phyloP scores from a whole-genome alignment of 2,329 filamentous ascomycete genomes.

The Calonectria honghensis region DNA sequence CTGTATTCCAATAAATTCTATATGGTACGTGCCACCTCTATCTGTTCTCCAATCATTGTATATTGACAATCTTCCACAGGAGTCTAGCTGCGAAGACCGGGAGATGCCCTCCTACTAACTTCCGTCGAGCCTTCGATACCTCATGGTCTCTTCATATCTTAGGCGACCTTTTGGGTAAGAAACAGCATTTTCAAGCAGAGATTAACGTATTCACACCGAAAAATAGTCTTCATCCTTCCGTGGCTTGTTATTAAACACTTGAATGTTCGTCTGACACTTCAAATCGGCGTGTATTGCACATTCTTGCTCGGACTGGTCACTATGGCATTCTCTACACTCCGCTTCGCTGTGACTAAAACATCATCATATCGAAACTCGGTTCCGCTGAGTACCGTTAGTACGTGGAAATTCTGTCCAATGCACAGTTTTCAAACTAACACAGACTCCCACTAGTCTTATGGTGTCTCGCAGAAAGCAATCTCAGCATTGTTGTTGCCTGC shows the following conservation, averaged over 20 bases:
- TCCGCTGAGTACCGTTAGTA: neutral
- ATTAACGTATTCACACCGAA: neutral
- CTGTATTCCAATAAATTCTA: neutral
- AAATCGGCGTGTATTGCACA: neutral
- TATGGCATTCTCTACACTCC: neutral
- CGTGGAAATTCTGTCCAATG: neutral
- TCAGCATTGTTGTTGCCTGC: slow-evolving; percentile 6
- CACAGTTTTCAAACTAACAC: neutral
- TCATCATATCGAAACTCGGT: neutral
- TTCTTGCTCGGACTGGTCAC: neutral
- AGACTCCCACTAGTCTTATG: neutral
- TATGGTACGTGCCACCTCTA: neutral
- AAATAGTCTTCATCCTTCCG: slow-evolving; percentile 6
- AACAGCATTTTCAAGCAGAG: neutral
- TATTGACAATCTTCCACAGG: neutral
- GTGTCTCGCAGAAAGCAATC: slow-evolving; percentile 4
- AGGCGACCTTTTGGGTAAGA: slow-evolving; percentile 1
- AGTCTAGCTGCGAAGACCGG: neutral
- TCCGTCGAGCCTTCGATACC: neutral
- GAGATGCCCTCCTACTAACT: neutral
- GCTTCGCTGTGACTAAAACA: neutral
- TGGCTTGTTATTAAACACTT: slow-evolving; percentile 3
- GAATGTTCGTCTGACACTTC: neutral
- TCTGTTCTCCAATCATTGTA: rapidly evolving
- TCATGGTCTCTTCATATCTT: slow-evolving; percentile 6